Evolutionary conservation across 768 basidiomycete genomes (phyloP), one percentile per base, ranked within the genome.

Genomic region (Inosperma sp.): DNA sequence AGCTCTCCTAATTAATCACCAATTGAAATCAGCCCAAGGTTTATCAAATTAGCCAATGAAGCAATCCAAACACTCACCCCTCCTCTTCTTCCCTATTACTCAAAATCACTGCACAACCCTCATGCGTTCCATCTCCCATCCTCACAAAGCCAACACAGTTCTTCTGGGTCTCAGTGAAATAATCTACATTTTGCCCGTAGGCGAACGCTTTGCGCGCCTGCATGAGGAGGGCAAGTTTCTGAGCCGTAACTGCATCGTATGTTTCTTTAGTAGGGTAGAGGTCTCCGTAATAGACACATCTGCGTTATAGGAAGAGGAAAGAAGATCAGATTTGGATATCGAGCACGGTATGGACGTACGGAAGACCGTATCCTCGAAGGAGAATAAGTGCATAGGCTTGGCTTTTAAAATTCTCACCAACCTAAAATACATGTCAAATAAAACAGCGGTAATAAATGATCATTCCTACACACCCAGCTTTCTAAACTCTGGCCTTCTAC

Each of bases 271-370:
- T 86, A 0, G 82, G 84, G 59, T 88, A 89, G 13, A 91, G 60
- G 64, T 92, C 89, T 5, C 88, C 89, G 54, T 90, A 91, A 65
- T 91, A 93, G n/a, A 90, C 81, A 57, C 89, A 93, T 33, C 89
- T 92, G 47, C 25, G 17, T 37, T 17, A 40, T 4, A 14, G n/a
- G 30, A 10, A 44, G 33, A 4, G 19, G 52, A 21, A 4, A 47
- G 30, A 27, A 19, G 17, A 14, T 4, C 12, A 26, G 23, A 26
- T 10, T 25, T 29, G 36, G 31, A 14, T 26, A n/a, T 17, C 35
- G 25, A 41, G 22, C 35, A 33, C 17, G 47, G 26, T 27, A 16
- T 14, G 6, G 4, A 73, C 87, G 64, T 60, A 91, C 88, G 89
- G 89, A 57, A 86, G 76, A 23, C 89, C 89, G 34, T 73, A 66